These are phyloP conservation scores for Pyrus hybrid DNA, from an alignment of 331 rosid species.

Conservation along the genomic window DNA sequence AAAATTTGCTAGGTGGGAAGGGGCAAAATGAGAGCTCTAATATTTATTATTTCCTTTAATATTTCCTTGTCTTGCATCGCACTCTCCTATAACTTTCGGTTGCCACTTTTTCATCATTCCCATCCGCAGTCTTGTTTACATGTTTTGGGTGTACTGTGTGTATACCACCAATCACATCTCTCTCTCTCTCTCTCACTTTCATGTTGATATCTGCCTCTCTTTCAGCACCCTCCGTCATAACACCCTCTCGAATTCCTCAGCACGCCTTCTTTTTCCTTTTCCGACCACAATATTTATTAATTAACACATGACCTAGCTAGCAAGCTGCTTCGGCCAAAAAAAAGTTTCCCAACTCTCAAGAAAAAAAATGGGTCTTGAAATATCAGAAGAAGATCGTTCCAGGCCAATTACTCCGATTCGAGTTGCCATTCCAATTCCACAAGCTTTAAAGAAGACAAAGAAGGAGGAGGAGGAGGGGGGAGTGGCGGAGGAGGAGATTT, in stretches of 20 bases:
- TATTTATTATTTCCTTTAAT: background rate
- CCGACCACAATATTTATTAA: background rate
- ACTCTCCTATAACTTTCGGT: background rate
- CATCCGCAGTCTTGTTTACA: background rate
- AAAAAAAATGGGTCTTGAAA: conserved; percentile 33
- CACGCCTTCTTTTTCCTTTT: conserved; percentile 22
- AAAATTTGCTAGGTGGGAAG: no score
- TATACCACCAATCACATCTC: background rate
- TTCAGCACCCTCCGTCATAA: conserved; percentile 49
- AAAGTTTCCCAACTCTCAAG: no score
- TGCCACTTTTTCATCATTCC: background rate
- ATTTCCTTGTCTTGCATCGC: background rate
- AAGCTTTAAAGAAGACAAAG: background rate
- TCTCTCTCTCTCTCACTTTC: conserved; percentile 16
- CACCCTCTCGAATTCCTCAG: conserved; percentile 24
- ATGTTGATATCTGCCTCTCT: conserved; percentile 21
- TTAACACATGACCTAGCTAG: background rate
- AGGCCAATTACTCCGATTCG: conserved; percentile 34
- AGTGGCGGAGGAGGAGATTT: background rate
- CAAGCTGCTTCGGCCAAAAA: background rate
- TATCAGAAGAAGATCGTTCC: conserved; percentile 16
- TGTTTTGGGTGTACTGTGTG: background rate
- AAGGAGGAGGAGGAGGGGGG: background rate
- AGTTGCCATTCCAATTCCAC: conserved; percentile 2
- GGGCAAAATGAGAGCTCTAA: no score